Evolutionary conservation across 352 stramenopile genomes (phyloP).

Genomic region (Globisporangium cederbergense): DNA sequence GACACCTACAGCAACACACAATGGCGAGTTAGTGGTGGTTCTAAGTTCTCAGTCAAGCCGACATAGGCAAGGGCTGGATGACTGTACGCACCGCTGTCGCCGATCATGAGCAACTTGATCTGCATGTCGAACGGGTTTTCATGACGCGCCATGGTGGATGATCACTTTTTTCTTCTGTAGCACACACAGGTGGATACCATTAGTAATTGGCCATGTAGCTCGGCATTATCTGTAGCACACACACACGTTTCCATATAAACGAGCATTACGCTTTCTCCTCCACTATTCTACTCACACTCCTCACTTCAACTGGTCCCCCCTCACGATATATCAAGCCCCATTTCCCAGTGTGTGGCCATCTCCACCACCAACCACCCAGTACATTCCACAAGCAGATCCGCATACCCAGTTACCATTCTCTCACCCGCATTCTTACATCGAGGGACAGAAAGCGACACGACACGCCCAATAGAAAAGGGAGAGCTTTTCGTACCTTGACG

Average conservation of each 20-base stretch:
- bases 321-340: not conserved
- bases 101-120: conserved; percentile 98
- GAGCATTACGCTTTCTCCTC: not conserved
- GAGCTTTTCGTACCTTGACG: not conserved
- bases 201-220: not conserved
- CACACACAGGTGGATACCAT: conserved; percentile 14
- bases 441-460: not conserved
- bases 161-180: conserved; percentile 14
- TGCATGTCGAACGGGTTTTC: conserved; percentile 96
- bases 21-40: not conserved
- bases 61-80: not conserved
- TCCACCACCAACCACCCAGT: not conserved
- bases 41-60: not conserved
- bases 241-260: not conserved
- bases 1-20: conserved; percentile 47
- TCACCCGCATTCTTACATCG: not conserved
- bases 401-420: not conserved
- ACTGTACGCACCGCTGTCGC: conserved; percentile 87
- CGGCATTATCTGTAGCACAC: not conserved
- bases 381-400: not conserved
- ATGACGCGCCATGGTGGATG: conserved; percentile 76
- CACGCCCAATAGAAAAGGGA: not conserved
- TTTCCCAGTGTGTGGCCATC: not conserved
- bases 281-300: not conserved
- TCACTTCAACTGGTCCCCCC: conserved; percentile 3